Evolutionary conservation across 352 stramenopile genomes (phyloP).

Genomic region (Phytopythium boreale): DNA sequence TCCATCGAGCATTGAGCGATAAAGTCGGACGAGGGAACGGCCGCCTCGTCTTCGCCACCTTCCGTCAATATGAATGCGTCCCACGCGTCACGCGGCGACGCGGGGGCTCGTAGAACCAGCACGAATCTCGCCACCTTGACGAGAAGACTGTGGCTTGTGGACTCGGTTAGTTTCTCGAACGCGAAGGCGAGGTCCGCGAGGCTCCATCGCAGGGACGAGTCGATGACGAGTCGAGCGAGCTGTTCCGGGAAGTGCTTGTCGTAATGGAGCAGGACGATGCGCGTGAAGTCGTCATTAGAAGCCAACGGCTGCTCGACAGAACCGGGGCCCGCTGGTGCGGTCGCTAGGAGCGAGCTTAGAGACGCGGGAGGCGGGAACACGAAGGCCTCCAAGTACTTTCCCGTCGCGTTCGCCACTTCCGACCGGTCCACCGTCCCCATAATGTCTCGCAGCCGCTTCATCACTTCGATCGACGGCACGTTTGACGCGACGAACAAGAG

Average conservation of each 20-base stretch:
- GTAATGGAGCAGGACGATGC: conserved; percentile 67
- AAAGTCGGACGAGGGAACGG: conserved; percentile 8
- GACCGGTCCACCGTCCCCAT: conserved; percentile 33
- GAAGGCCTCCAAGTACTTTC: conserved; percentile 75
- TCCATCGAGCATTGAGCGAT: conserved; percentile 27
- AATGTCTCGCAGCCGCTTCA: conserved; percentile 51
- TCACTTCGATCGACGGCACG: conserved; percentile 47
- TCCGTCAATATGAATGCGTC: conserved; percentile 13
- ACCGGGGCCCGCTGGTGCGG: conserved; percentile 3
- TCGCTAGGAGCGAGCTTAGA: conserved; percentile 6
- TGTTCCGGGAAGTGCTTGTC: conserved; percentile 72
- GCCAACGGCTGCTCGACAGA: neutral
- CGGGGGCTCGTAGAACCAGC: conserved; percentile 45
- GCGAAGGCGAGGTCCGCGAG: conserved; percentile 67
- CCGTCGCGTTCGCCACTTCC: conserved; percentile 57
- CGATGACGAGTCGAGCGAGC: conserved; percentile 64
- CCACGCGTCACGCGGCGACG: conserved; percentile 27
- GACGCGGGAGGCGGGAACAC: conserved; percentile 53
- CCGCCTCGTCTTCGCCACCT: neutral
- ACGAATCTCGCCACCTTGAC: conserved; percentile 68
- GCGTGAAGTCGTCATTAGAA: conserved; percentile 40
- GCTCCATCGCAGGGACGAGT: conserved; percentile 70
- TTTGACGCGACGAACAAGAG: conserved; percentile 76
- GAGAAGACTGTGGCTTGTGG: conserved; percentile 41
- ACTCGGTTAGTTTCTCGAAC: conserved; percentile 48